phyloP scores from a whole-genome alignment of 2,329 filamentous ascomycete species.

The Claviceps humidiphila region DNA sequence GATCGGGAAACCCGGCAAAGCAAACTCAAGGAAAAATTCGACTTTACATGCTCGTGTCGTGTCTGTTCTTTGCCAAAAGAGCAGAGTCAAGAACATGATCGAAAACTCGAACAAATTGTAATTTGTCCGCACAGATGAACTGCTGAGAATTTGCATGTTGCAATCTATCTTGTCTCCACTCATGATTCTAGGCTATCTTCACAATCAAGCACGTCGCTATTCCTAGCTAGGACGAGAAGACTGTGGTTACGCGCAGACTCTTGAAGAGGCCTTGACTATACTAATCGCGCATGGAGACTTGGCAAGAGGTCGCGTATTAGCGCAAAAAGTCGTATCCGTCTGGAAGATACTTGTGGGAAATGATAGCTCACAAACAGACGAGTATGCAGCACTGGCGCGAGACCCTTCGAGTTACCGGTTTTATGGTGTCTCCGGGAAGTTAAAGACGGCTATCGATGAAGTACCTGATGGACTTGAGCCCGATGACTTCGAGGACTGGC shows the following conservation, averaged over 20 bases:
- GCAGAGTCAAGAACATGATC: neutral
- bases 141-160: neutral
- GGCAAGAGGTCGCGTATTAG: neutral
- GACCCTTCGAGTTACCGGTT: neutral
- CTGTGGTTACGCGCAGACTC: no score
- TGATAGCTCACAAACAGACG: neutral
- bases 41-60: neutral
- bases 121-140: neutral
- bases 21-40: neutral
- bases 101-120: neutral
- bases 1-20: neutral
- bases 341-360: neutral
- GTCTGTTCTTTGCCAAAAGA: neutral
- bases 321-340: neutral
- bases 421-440: neutral
- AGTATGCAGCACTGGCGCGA: neutral
- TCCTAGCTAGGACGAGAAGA: neutral
- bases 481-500: neutral
- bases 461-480: neutral
- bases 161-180: no score
- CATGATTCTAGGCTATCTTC: neutral
- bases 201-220: neutral
- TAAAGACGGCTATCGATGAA: neutral
- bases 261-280: neutral
- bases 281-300: neutral